Conservation (phyloP, 495 filamentous ascomycete species). For the Echria macrotheca region DNA sequence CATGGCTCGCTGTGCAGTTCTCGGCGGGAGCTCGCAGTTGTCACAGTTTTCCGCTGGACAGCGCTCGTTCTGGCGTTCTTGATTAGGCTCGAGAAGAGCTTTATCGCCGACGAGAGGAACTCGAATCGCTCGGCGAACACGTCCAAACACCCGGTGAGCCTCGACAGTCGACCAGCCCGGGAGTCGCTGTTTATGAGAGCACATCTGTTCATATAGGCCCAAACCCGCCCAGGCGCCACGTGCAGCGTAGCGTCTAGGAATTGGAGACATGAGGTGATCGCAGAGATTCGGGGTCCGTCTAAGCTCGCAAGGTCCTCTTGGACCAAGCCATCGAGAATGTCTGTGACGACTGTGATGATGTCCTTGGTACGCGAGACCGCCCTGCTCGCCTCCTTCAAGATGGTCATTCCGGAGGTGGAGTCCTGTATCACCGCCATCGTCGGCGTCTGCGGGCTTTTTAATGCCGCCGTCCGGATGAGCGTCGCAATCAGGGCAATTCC, state of each 20-base stretch:
- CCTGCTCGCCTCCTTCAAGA: constrained; percentile 69
- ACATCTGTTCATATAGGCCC: constrained; percentile 81
- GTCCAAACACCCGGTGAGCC: constrained; percentile 69
- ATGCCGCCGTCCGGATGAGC: constrained; percentile 33
- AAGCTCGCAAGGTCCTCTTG: constrained; percentile 51
- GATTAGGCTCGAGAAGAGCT: constrained; percentile 67
- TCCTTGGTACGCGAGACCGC: constrained; percentile 68
- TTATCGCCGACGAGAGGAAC: constrained; percentile 65
- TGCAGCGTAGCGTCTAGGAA: constrained; percentile 67
- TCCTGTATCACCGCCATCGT: constrained; percentile 20
- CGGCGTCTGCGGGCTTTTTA: constrained; percentile 22
- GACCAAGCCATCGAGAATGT: constrained; percentile 74
- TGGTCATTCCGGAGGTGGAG: constrained; percentile 36
- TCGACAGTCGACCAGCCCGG: constrained; percentile 64
- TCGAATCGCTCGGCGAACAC: constrained; percentile 68
- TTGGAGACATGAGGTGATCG: constrained; percentile 68
- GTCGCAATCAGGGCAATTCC: constrained; percentile 37
- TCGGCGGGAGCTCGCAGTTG: constrained; percentile 44
- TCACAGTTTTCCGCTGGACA: constrained; percentile 61
- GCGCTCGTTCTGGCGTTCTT: constrained; percentile 69
- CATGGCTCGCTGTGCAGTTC: constrained; percentile 45
- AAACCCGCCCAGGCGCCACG: constrained; percentile 74
- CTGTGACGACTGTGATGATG: constrained; percentile 72
- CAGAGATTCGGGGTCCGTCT: constrained; percentile 50
- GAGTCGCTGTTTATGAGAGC: constrained; percentile 67